phyloP scores from a whole-genome alignment of 192 early-diverging fungal species.

The Dissophora ornata region DNA sequence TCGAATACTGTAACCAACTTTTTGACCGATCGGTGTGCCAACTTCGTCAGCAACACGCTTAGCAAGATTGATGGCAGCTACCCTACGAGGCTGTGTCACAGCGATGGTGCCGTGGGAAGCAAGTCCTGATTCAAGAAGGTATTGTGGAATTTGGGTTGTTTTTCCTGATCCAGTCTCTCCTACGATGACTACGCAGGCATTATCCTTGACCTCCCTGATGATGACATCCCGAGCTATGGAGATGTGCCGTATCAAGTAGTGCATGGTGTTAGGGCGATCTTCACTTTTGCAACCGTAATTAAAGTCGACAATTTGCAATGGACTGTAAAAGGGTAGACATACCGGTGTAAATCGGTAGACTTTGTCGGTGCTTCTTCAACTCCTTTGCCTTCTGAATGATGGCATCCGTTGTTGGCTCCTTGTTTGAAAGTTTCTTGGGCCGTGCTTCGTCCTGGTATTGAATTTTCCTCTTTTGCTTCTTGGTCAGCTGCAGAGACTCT shows the following conservation, averaged over 20 bases:
- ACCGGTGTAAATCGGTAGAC: constrained; percentile 45
- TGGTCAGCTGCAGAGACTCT: constrained; percentile 7
- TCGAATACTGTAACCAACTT: constrained; percentile 95
- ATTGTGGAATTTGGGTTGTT: constrained; percentile 99
- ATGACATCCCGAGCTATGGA: constrained; percentile 41
- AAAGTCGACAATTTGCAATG: too few relatives aligned
- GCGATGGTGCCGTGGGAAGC: constrained; percentile 75
- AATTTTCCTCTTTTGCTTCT: constrained; percentile 37
- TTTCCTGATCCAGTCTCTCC: constrained; percentile 99
- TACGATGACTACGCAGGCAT: constrained; percentile 95
- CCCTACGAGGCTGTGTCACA: constrained; percentile 86
- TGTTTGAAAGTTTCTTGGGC: constrained; percentile 32
- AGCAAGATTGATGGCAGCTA: constrained; percentile 86
- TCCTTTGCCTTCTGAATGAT: constrained; percentile 44
- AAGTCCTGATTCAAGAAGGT: constrained; percentile 77
- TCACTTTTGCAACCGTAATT: too few relatives aligned
- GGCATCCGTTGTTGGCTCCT: constrained; percentile 27
- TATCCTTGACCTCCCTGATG: constrained; percentile 89
- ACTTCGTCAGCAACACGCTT: constrained; percentile 84
- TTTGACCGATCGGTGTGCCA: constrained; percentile 72
- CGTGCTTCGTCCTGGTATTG: constrained; percentile 12
- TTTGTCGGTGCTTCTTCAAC: constrained; percentile 36
- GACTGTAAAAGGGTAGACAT: too few relatives aligned
- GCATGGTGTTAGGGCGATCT: not conserved
- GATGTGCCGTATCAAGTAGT: not conserved